Conservation (phyloP, 2,329 filamentous ascomycete species). For the Tolypocladium paradoxum region DNA sequence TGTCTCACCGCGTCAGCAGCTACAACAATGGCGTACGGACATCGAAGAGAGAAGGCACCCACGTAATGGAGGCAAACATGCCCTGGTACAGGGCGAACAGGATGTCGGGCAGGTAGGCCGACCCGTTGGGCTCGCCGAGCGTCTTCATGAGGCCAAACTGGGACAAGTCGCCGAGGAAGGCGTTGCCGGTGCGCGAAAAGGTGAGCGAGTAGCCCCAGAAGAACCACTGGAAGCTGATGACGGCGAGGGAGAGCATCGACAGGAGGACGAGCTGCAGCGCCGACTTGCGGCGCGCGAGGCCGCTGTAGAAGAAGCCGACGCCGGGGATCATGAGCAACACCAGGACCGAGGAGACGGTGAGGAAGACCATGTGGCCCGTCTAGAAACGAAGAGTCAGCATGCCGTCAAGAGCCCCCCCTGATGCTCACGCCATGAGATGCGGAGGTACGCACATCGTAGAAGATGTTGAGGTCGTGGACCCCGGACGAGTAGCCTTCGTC, state of each 20-base stretch:
- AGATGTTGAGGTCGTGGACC: slow-evolving; percentile 68
- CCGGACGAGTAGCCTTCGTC: slow-evolving; percentile 38
- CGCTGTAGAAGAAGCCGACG: slow-evolving; percentile 91
- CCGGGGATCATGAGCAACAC: slow-evolving; percentile 90
- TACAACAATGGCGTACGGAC: too few relatives aligned
- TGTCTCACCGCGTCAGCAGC: slow-evolving; percentile 10
- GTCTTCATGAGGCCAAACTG: slow-evolving; percentile 78
- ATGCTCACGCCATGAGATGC: not conserved
- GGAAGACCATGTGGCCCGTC: slow-evolving; percentile 75
- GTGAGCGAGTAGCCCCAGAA: slow-evolving; percentile 88
- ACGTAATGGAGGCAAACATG: slow-evolving; percentile 87
- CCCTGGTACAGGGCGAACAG: slow-evolving; percentile 79
- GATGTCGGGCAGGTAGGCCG: slow-evolving; percentile 63
- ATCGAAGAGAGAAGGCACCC: slow-evolving; percentile 24
- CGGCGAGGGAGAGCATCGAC: slow-evolving; percentile 67
- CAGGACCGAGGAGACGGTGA: slow-evolving; percentile 64
- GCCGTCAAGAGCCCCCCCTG: not conserved
- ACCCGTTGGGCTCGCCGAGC: slow-evolving; percentile 64
- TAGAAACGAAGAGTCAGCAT: slow-evolving; percentile 21
- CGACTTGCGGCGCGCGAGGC: slow-evolving; percentile 79
- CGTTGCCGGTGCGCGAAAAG: slow-evolving; percentile 70
- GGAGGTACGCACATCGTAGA: slow-evolving; percentile 55
- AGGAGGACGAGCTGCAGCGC: slow-evolving; percentile 80
- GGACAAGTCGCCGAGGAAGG: slow-evolving; percentile 66
- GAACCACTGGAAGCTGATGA: slow-evolving; percentile 88